These are phyloP conservation scores for Oryza punctata DNA, from an alignment of 176 grass and related monocot genomes.

Conservation along the genomic window DNA sequence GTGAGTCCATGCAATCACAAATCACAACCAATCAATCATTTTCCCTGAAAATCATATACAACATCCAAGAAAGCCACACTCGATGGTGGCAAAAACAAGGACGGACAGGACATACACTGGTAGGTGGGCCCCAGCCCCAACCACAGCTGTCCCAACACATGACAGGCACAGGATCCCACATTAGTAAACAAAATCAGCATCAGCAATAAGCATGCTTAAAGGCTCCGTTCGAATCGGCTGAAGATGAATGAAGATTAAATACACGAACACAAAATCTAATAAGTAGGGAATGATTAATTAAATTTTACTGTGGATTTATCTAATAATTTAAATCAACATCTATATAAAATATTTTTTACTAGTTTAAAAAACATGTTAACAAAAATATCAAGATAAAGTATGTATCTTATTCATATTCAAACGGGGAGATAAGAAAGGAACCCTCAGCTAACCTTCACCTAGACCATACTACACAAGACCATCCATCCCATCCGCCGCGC, in stretches of 20 bases:
- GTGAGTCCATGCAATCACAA: not conserved
- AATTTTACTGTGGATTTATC: no score
- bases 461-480: no score
- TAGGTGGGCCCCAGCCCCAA: not conserved
- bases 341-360: no score
- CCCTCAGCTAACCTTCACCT: not conserved
- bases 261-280: no score
- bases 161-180: conserved; percentile 28
- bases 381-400: no score
- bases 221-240: no score
- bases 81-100: conserved; percentile 29
- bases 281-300: no score
- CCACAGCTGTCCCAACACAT: conserved; percentile 7
- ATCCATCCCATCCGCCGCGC: not conserved
- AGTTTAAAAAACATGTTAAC: no score
- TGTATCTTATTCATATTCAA: no score
- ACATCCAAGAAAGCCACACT: not conserved
- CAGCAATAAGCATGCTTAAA: not conserved
- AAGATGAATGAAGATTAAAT: no score
- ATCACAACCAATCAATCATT: not conserved
- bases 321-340: no score
- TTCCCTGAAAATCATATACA: not conserved
- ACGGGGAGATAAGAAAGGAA: not conserved
- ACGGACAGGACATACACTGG: not conserved
- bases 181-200: not conserved